A percentile compares a stretch with the other conserved stretches of the same genome.
Conservation (phyloP, 306 rosid genomes). For the Rubus parviflorus region DNA sequence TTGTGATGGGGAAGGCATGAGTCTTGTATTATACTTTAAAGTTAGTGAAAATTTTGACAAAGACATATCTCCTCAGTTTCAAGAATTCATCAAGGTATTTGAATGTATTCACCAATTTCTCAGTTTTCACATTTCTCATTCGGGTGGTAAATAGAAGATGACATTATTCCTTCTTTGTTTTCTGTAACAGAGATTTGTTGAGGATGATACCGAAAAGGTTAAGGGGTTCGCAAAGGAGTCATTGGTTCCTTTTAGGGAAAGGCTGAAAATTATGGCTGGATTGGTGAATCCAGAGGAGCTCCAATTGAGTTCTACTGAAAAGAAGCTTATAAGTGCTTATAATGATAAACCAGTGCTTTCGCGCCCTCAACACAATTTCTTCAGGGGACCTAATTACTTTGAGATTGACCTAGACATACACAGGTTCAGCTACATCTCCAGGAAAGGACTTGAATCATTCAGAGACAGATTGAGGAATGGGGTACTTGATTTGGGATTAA, state of each 20-base stretch:
- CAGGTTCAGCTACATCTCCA: conserved; percentile 86
- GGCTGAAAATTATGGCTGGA: conserved; percentile 80
- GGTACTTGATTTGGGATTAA: conserved; percentile 76
- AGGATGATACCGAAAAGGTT: conserved; percentile 73
- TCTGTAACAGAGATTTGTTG: conserved; percentile 59
- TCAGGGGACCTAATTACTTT: conserved; percentile 77
- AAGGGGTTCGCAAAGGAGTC: conserved; percentile 65
- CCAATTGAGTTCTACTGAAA: conserved; percentile 62
- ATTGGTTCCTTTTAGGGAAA: conserved; percentile 66
- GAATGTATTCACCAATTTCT: neutral
- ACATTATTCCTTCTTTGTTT: conserved; percentile 3
- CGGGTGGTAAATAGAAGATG: neutral
- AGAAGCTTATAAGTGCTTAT: conserved; percentile 66
- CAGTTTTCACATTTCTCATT: neutral
- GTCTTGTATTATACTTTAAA: conserved; percentile 81
- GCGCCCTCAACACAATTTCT: conserved; percentile 87
- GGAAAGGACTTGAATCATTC: conserved; percentile 90
- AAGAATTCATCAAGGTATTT: conserved; percentile 61
- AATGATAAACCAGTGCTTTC: conserved; percentile 95
- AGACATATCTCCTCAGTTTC: conserved; percentile 59
- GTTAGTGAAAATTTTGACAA: conserved; percentile 60
- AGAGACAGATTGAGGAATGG: conserved; percentile 66
- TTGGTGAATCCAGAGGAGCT: conserved; percentile 85
- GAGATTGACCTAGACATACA: conserved; percentile 96
- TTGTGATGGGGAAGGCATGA: conserved; percentile 83